Base-by-base conservation (phyloP, 441 rosid species). In the Populus tomentosa region DNA sequence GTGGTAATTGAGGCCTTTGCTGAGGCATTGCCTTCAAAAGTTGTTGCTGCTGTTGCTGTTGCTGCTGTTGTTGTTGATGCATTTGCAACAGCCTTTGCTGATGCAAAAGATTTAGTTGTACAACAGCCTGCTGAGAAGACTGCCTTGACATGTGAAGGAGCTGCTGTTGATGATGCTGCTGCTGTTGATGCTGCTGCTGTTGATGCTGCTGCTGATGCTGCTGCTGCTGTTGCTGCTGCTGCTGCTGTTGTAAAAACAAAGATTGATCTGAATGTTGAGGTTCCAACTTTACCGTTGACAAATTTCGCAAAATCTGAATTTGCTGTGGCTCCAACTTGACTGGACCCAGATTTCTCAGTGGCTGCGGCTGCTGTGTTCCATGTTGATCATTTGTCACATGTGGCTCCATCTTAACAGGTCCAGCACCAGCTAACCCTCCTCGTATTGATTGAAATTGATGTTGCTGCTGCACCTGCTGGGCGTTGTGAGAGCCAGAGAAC, bases 31-130 rank as follows among this genome's bases (percentile, higher is more conserved):
- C 83, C 86, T 94, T 96, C 86, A 90, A 61, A 76, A 94, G 87
- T 81, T 94, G 98, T 50, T 92, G 98, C 11, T 94, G 98, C 78
- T 94, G 97, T 71, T 94, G 92, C 10, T 85, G 93, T 11, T 94
- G 98, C 78, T 94, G 97, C 71, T 94, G 92, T 7, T 85, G 93
- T 7, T 85, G 93, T 73, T 90, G 95, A 56, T 92, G 98, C 30
- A 91, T 80, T 59, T 92, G 97, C 82, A 94, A 50, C 65, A 90
- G 53, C 81, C 97, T 87, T 84, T 96, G 97, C 80, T 91, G 99
- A 2, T 90, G 88, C 59, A 90, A 71, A 35, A 90, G 83, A 83
- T 85, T 89, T 24, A 96, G 82, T 62, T 90, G 98, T 5, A 91
- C 91, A 23, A 82, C 89, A 71, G 93, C 85, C 69, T 88, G 87